phyloP scores from a whole-genome alignment of 179 eudicot genomes.

The Dionaea muscipula region DNA sequence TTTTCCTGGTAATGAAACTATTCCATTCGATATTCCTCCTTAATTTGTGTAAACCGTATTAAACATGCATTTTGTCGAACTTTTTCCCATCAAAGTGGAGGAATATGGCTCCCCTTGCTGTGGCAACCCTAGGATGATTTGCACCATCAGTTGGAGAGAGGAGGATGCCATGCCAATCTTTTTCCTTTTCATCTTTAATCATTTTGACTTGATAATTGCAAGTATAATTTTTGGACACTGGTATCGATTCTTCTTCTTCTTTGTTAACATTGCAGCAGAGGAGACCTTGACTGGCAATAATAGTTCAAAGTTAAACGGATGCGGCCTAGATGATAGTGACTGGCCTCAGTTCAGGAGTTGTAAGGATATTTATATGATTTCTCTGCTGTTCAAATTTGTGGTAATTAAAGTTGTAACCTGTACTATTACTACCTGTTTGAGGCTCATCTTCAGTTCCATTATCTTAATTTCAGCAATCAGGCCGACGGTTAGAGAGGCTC shows the following conservation, averaged over 20 bases:
- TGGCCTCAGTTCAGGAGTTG: conserved; percentile 70
- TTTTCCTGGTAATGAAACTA: conserved; percentile 54
- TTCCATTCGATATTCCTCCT: background rate
- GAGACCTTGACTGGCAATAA: conserved; percentile 40
- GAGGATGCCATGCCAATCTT: too few relatives aligned
- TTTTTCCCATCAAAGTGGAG: too few relatives aligned
- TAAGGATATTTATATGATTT: conserved; percentile 16
- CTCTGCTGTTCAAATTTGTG: background rate
- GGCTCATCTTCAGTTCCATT: too few relatives aligned
- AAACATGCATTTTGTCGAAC: background rate
- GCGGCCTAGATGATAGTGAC: conserved; percentile 51
- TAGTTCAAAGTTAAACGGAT: conserved; percentile 33
- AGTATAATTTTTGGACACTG: background rate
- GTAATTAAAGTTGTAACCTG: too few relatives aligned
- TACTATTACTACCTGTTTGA: too few relatives aligned
- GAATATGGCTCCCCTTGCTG: too few relatives aligned
- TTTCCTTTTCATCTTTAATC: too few relatives aligned
- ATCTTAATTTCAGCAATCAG: too few relatives aligned
- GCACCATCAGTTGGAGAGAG: background rate
- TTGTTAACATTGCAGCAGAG: conserved; percentile 27
- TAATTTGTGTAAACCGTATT: background rate
- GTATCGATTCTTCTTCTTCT: background rate
- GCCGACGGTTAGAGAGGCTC: conserved; percentile 40
- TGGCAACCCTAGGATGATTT: too few relatives aligned
- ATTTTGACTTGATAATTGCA: background rate